These are phyloP conservation scores for Russula brevipes DNA, from an alignment of 768 basidiomycete genomes.

Conservation along the genomic window DNA sequence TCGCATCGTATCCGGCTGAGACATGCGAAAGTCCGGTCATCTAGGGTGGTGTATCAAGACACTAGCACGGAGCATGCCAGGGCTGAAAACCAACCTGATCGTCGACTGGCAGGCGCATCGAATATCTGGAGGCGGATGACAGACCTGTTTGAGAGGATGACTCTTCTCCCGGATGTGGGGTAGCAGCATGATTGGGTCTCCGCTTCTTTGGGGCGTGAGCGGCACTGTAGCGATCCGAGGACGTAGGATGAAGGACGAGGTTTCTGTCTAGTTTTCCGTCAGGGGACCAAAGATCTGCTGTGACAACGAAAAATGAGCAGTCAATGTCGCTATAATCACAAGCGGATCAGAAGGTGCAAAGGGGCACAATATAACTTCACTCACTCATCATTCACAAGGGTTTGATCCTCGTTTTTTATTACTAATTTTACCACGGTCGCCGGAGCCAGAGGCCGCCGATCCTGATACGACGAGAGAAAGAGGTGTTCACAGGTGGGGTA, in stretches of 20 bases:
- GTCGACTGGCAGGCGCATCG: conserved; percentile 12
- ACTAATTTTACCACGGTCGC: conserved; percentile 85
- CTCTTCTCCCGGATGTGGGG: conserved; percentile 22
- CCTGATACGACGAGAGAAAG: conserved; percentile 41
- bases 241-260: conserved; percentile 81
- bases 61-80: background rate
- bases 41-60: conserved; percentile 5
- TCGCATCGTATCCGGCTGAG: conserved; percentile 6
- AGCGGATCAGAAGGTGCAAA: background rate
- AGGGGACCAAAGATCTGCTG: conserved; percentile 88
- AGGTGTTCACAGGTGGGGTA: conserved; percentile 8
- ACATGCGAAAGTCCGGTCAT: conserved; percentile 15
- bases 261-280: conserved; percentile 83
- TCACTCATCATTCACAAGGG: conserved; percentile 69
- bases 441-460: conserved; percentile 87
- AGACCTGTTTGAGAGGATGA: conserved; percentile 25
- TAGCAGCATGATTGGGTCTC: conserved; percentile 28
- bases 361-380: conserved; percentile 30
- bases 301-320: conserved; percentile 82
- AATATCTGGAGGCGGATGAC: conserved; percentile 26
- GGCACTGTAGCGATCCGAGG: conserved; percentile 69
- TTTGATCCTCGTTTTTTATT: conserved; percentile 61
- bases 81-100: conserved; percentile 19
- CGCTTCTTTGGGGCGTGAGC: conserved; percentile 33
- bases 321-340: conserved; percentile 62